These are phyloP conservation scores for Amanita thiersii DNA, from an alignment of 768 basidiomycete genomes.

Conservation along the genomic window DNA sequence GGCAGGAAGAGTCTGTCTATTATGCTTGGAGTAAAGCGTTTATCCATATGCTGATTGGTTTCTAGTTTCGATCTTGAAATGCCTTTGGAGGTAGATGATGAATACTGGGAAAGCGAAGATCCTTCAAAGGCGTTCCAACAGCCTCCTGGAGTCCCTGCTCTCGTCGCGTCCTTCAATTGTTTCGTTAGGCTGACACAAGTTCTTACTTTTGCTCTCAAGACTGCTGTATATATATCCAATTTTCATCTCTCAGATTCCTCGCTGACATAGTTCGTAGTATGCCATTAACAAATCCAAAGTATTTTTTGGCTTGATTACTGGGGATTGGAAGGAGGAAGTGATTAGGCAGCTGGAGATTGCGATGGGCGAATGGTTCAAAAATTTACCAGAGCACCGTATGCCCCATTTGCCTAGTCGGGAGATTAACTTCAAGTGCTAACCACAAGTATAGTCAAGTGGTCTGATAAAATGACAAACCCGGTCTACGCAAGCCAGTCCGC, in stretches of 20 bases:
- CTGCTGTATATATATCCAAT: conserved; percentile 40
- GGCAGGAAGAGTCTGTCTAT: conserved; percentile 57
- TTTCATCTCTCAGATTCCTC: conserved; percentile 1
- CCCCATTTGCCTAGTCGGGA: conserved; percentile 8
- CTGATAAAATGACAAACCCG: conserved; percentile 38
- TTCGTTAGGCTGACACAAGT: conserved; percentile 62
- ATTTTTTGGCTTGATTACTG: conserved; percentile 40
- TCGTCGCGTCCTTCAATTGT: conserved; percentile 54
- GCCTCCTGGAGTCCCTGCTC: conserved; percentile 50
- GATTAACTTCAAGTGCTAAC: neutral
- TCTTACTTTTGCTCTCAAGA: conserved; percentile 58
- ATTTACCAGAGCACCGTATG: conserved; percentile 61
- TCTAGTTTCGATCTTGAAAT: conserved; percentile 74
- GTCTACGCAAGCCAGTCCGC: conserved; percentile 50
- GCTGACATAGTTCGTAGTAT: conserved; percentile 37
- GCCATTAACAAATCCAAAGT: conserved; percentile 60
- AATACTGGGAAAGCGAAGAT: conserved; percentile 60
- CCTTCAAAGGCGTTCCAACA: conserved; percentile 54
- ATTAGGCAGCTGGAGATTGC: conserved; percentile 61
- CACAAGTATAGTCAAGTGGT: conserved; percentile 45
- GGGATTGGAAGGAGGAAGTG: conserved; percentile 48
- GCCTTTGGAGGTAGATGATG: conserved; percentile 76
- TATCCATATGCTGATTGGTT: conserved; percentile 4
- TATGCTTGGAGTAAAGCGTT: conserved; percentile 3
- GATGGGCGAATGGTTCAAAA: conserved; percentile 65